A percentile compares a stretch with the other conserved stretches of the same genome.
Evolutionary conservation across 305 asterid genomes (phyloP).

Genomic region (Solanum chacoense): DNA sequence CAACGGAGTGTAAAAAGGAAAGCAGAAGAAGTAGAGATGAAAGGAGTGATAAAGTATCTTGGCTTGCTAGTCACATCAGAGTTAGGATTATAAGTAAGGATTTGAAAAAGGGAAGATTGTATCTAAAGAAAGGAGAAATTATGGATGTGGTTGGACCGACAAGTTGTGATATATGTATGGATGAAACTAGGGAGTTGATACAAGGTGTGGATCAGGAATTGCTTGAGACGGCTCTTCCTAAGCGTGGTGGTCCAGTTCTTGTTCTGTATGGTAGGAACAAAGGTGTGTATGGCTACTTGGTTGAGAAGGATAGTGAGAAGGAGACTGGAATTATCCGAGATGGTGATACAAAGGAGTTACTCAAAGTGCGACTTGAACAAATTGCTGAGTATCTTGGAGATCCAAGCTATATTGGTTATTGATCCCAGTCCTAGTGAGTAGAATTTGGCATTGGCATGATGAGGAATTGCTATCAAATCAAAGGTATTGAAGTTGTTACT

Average conservation of each 20-base stretch:
- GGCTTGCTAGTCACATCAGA: slow-evolving; percentile 74
- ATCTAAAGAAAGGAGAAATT: slow-evolving; percentile 61
- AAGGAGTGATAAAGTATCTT: slow-evolving; percentile 16
- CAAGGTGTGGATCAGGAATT: slow-evolving; percentile 68
- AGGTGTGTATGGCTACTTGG: slow-evolving; percentile 64
- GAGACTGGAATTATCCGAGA: slow-evolving; percentile 59
- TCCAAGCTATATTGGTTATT: slow-evolving; percentile 67
- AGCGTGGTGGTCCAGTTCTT: slow-evolving; percentile 70
- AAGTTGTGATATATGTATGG: slow-evolving; percentile 53
- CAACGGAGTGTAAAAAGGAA: slow-evolving; percentile 11
- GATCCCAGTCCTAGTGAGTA: slow-evolving; percentile 2
- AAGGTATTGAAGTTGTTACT: background rate
- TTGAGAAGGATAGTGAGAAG: slow-evolving; percentile 56
- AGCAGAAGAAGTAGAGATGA: slow-evolving; percentile 21
- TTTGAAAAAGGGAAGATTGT: slow-evolving; percentile 57
- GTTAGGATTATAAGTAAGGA: slow-evolving; percentile 56
- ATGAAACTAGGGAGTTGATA: slow-evolving; percentile 60
- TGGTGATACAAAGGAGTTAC: slow-evolving; percentile 57
- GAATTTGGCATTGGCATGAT: background rate
- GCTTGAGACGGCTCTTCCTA: slow-evolving; percentile 85
- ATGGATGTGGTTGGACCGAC: slow-evolving; percentile 74
- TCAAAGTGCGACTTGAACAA: slow-evolving; percentile 68
- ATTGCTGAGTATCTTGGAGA: slow-evolving; percentile 87
- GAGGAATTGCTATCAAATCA: background rate
- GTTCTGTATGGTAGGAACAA: slow-evolving; percentile 54